Conservation (phyloP, 2,329 filamentous ascomycete genomes). For the Cladosporium velox region DNA sequence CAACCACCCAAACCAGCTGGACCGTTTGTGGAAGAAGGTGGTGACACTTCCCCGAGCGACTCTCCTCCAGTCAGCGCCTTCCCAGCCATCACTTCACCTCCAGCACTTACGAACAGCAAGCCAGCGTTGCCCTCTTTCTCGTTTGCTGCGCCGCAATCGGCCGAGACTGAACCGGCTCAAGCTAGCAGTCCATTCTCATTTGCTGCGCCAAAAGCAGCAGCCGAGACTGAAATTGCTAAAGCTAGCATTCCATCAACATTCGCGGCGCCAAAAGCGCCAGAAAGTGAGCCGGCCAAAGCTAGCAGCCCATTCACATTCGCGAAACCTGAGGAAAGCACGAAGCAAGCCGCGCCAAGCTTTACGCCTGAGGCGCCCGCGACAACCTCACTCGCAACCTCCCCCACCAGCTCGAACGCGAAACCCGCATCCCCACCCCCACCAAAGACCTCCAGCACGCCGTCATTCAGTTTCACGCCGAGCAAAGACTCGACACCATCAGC, state of each 20-base stretch:
- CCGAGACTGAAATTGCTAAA: background rate
- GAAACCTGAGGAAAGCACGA: constrained; percentile 16
- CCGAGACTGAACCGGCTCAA: background rate
- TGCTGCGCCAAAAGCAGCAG: background rate
- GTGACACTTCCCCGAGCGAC: constrained; percentile 4
- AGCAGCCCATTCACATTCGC: background rate
- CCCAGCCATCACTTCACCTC: background rate
- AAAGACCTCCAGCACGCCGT: constrained; percentile 2
- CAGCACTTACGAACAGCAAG: constrained; percentile 1
- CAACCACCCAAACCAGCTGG: constrained; percentile 7
- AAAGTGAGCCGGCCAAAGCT: background rate
- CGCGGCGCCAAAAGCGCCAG: background rate
- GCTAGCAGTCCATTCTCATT: background rate
- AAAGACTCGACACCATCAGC: constrained; percentile 23
- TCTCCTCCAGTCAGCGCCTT: background rate
- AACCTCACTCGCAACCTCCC: constrained; percentile 19
- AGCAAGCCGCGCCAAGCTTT: constrained; percentile 15
- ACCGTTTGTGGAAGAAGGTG: constrained; percentile 16
- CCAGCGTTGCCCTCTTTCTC: constrained; percentile 17
- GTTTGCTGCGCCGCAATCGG: background rate
- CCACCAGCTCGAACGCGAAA: background rate
- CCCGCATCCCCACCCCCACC: constrained; percentile 3
- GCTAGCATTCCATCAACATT: background rate
- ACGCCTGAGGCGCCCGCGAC: background rate
- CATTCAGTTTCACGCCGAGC: constrained; percentile 4